Conservation (phyloP, 306 rosid species). For the Alnus glutinosa region DNA sequence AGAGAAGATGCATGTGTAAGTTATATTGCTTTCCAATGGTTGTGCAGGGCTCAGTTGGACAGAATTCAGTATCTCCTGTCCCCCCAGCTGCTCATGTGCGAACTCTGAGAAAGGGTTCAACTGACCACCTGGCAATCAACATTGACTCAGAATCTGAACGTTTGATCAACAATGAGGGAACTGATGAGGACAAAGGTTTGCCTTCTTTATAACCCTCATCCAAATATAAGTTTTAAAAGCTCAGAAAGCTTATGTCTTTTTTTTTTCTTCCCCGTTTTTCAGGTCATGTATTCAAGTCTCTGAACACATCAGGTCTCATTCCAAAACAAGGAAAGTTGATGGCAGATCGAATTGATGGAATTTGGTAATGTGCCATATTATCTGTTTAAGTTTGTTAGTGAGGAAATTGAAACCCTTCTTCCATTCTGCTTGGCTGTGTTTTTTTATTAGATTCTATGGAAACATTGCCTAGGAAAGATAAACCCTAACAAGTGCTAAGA, state of each 20-base stretch:
- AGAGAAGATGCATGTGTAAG: slow-evolving; percentile 20
- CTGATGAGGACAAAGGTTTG: slow-evolving; percentile 86
- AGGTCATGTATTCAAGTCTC: slow-evolving; percentile 91
- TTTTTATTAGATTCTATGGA: neutral
- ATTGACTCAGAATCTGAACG: slow-evolving; percentile 64
- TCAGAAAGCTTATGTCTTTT: slow-evolving; percentile 4
- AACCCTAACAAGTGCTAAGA: neutral
- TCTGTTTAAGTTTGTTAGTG: slow-evolving; percentile 6
- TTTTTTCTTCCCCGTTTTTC: slow-evolving; percentile 30
- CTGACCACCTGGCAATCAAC: slow-evolving; percentile 81
- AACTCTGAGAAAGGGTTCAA: slow-evolving; percentile 79
- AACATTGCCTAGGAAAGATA: neutral
- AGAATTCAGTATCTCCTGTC: slow-evolving; percentile 55
- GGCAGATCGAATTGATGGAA: slow-evolving; percentile 95
- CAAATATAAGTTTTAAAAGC: neutral
- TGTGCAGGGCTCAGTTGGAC: slow-evolving; percentile 71
- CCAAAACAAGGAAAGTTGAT: slow-evolving; percentile 86
- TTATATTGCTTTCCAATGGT: slow-evolving; percentile 19
- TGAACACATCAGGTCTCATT: slow-evolving; percentile 85
- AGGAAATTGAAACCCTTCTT: slow-evolving; percentile 4
- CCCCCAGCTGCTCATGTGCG: slow-evolving; percentile 67
- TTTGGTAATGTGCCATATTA: slow-evolving; percentile 59
- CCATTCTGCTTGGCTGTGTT: neutral
- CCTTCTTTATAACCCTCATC: slow-evolving; percentile 17
- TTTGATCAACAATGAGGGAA: slow-evolving; percentile 54